Percentiles rank a stretch among this genome's conserved stretches.
Conservation (phyloP, 2,329 filamentous ascomycete genomes). For the Xylariales sp. region DNA sequence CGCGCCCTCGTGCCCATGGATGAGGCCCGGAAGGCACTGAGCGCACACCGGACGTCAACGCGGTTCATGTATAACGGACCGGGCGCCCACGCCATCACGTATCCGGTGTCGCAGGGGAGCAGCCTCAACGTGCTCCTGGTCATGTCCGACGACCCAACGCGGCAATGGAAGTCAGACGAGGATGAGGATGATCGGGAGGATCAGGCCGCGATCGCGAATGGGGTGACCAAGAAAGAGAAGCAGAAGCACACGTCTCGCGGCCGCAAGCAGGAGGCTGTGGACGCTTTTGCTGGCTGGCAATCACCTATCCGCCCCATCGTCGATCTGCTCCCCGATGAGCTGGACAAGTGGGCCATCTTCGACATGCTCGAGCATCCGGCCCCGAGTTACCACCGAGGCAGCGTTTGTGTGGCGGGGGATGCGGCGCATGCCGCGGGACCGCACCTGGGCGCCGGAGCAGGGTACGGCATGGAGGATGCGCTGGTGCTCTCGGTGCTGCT, state of each 20-base stretch:
- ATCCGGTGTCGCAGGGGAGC: slow-evolving; percentile 53
- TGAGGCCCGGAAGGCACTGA: slow-evolving; percentile 41
- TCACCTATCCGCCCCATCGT: slow-evolving; percentile 29
- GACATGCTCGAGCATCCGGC: slow-evolving; percentile 42
- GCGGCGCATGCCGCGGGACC: slow-evolving; percentile 53
- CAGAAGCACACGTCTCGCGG: slow-evolving; percentile 28
- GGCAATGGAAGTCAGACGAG: no score
- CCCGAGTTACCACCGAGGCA: slow-evolving; percentile 36
- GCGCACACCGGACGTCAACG: slow-evolving; percentile 42
- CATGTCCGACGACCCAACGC: slow-evolving; percentile 33
- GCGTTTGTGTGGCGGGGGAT: slow-evolving; percentile 48
- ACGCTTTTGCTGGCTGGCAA: slow-evolving; percentile 38
- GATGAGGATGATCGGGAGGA: no score
- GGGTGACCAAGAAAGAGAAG: slow-evolving; percentile 28
- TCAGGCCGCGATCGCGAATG: no score
- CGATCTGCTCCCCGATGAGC: slow-evolving; percentile 39
- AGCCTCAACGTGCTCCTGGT: slow-evolving; percentile 55
- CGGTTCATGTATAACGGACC: slow-evolving; percentile 54
- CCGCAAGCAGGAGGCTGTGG: slow-evolving; percentile 32
- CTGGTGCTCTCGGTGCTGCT: slow-evolving; percentile 37
- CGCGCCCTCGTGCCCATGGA: slow-evolving; percentile 58
- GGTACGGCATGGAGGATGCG: slow-evolving; percentile 52
- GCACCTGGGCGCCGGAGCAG: slow-evolving; percentile 52
- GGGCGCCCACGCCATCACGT: slow-evolving; percentile 54
- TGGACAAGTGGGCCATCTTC: slow-evolving; percentile 54